These are phyloP conservation scores for Hordeum vulgare DNA, from an alignment of 176 grass and related monocot genomes.

Conservation along the genomic window DNA sequence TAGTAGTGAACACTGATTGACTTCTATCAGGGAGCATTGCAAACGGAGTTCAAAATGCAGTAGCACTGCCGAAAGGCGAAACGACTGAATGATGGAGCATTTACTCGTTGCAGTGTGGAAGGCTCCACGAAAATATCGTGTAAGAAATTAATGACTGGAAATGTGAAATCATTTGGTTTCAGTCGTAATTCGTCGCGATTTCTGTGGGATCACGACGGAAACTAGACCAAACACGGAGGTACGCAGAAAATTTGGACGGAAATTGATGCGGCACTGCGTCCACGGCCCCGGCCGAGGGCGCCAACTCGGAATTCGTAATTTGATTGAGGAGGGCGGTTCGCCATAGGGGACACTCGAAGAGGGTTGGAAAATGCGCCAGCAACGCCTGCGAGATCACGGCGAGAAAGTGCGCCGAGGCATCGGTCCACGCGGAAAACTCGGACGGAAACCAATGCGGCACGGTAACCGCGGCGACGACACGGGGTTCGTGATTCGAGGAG, in stretches of 20 bases:
- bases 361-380: neutral
- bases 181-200: neutral
- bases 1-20: slow-evolving; percentile 7
- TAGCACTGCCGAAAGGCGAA: neutral
- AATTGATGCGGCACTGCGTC: neutral
- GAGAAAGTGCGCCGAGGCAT: neutral
- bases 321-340: neutral
- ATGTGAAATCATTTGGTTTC: neutral
- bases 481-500: neutral
- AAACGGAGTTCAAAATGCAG: neutral
- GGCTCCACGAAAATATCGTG: no score
- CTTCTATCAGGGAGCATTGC: neutral
- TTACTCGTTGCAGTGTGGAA: neutral
- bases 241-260: neutral
- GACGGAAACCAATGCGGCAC: neutral
- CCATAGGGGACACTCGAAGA: neutral
- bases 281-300: neutral
- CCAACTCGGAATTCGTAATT: neutral
- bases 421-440: neutral
- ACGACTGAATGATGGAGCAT: neutral
- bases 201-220: neutral
- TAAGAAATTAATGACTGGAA: neutral
- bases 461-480: neutral
- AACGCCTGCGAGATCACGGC: neutral
- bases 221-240: neutral